phyloP scores from a whole-genome alignment of 306 rosid genomes.

The Quercus aquifolioides region DNA sequence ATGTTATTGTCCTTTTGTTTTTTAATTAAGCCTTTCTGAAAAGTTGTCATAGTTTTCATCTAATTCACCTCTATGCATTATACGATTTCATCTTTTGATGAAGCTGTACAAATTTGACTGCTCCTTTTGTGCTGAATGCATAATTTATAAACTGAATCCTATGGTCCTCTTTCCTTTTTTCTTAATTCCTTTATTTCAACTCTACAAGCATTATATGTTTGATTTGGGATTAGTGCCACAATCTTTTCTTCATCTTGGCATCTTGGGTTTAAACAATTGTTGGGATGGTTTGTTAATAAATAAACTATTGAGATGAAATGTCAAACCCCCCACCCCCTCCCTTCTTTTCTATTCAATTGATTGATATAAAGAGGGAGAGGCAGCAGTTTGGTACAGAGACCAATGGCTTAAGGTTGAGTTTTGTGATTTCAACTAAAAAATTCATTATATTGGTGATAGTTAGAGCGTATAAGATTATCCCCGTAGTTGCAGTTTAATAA shows the following conservation, averaged over 20 bases:
- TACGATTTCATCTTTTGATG: background rate
- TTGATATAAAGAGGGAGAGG: too few relatives aligned
- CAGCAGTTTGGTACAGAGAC: too few relatives aligned
- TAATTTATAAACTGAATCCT: background rate
- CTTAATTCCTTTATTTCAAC: background rate
- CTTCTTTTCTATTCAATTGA: too few relatives aligned
- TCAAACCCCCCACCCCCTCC: background rate
- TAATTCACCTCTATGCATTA: background rate
- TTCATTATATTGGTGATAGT: background rate
- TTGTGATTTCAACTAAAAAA: background rate
- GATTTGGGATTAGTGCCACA: background rate
- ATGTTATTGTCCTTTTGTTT: too few relatives aligned
- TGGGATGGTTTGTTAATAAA: background rate
- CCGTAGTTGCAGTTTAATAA: background rate
- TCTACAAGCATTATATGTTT: background rate
- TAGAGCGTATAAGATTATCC: background rate
- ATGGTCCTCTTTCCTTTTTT: background rate
- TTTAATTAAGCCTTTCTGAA: too few relatives aligned
- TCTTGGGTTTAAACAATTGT: background rate
- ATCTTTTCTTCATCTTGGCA: background rate
- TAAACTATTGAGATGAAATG: background rate
- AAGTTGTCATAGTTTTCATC: too few relatives aligned
- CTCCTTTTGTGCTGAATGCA: background rate
- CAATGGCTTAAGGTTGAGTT: background rate
- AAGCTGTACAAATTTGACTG: background rate